Evolutionary conservation across 2,329 filamentous ascomycete species (phyloP).

Genomic region (Moelleriella libera): DNA sequence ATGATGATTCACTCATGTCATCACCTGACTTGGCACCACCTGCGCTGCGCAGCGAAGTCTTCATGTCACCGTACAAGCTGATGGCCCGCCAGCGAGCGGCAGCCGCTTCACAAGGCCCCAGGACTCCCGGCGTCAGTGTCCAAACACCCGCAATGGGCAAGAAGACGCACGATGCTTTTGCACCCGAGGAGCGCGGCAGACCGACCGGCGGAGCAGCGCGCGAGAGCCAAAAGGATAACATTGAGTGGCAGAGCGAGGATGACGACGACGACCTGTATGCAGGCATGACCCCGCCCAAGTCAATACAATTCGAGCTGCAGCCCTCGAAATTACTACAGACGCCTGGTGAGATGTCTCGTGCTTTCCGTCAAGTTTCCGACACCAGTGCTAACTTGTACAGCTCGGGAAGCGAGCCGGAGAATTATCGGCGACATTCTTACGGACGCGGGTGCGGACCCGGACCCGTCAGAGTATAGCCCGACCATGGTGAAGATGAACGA

Average conservation of each 20-base stretch:
- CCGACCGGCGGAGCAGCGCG: neutral
- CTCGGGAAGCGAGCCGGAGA: slow-evolving; percentile 64
- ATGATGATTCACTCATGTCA: slow-evolving; percentile 45
- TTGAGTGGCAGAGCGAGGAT: slow-evolving; percentile 51
- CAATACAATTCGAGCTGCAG: slow-evolving; percentile 72
- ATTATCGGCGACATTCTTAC: slow-evolving; percentile 71
- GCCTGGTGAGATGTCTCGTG: slow-evolving; percentile 39
- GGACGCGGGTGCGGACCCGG: slow-evolving; percentile 53
- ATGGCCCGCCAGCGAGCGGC: slow-evolving; percentile 26
- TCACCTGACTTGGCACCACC: slow-evolving; percentile 71
- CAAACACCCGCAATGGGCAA: slow-evolving; percentile 51
- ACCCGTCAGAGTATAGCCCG: slow-evolving; percentile 44
- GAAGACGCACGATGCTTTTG: slow-evolving; percentile 36
- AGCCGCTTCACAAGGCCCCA: slow-evolving; percentile 29
- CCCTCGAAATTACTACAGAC: slow-evolving; percentile 68
- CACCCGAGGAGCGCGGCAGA: slow-evolving; percentile 8
- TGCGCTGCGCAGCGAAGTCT: slow-evolving; percentile 72
- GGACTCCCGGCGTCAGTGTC: slow-evolving; percentile 75
- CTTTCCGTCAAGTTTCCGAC: neutral
- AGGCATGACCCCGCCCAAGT: slow-evolving; percentile 84
- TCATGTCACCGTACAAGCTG: slow-evolving; percentile 56
- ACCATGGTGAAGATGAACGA: slow-evolving; percentile 52
- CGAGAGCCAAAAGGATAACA: slow-evolving; percentile 30
- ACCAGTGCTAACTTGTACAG: slow-evolving; percentile 20
- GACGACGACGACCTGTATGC: slow-evolving; percentile 55